A percentile compares a stretch with the other conserved stretches of the same genome.
Evolutionary conservation across 2,329 filamentous ascomycete genomes (phyloP).

Genomic region (Drechslerella stenobrocha): DNA sequence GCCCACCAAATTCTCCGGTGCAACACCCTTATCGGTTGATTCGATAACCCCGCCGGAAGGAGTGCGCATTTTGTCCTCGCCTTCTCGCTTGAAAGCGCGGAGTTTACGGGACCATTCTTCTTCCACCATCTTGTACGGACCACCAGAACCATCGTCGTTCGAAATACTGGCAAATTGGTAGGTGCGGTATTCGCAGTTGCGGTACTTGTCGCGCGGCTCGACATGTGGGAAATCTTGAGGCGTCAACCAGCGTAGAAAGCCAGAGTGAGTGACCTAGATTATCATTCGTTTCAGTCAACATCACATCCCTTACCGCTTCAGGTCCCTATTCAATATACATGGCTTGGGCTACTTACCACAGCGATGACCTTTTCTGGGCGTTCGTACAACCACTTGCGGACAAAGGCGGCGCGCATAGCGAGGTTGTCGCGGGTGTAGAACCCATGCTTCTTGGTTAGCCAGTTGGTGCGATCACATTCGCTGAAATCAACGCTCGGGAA

Average conservation of each 20-base stretch:
- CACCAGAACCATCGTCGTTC: conserved; percentile 29
- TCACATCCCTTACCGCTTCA: too few species aligned
- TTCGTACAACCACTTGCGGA: conserved; percentile 41
- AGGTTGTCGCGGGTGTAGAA: conserved; percentile 44
- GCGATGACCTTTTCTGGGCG: conserved; percentile 39
- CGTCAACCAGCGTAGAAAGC: conserved; percentile 39
- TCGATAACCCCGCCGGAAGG: conserved; percentile 11
- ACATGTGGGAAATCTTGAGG: conserved; percentile 40
- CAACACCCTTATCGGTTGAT: neutral
- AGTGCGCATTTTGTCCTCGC: neutral
- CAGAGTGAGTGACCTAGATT: conserved; percentile 33
- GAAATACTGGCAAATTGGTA: conserved; percentile 22
- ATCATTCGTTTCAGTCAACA: neutral
- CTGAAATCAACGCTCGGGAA: conserved; percentile 30
- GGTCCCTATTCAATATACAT: too few species aligned
- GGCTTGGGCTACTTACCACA: conserved; percentile 42
- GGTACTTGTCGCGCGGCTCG: conserved; percentile 34
- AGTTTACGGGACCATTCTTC: conserved; percentile 39
- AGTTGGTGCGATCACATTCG: conserved; percentile 35
- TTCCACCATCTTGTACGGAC: conserved; percentile 38
- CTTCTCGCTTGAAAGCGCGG: conserved; percentile 13
- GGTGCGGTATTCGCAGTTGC: conserved; percentile 37
- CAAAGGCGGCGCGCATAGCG: conserved; percentile 22
- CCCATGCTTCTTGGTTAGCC: conserved; percentile 33
- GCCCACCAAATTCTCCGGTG: conserved; percentile 7